These are phyloP conservation scores for Microstegium vimineum DNA, from an alignment of 176 grass and related monocot species.

Conservation along the genomic window DNA sequence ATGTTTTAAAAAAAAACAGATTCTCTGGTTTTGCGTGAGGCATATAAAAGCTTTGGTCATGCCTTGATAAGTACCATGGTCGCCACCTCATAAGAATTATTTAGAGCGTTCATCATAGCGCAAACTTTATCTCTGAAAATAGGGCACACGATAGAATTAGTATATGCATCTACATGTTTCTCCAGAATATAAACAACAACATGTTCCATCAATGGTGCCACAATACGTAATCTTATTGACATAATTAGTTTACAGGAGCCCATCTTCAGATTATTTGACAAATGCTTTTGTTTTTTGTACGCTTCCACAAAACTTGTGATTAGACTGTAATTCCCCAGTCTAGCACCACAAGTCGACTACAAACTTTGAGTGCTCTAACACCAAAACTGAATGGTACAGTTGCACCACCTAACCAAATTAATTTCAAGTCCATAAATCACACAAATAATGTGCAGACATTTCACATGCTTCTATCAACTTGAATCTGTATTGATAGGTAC, in stretches of 20 bases:
- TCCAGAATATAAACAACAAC: neutral
- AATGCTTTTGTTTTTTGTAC: neutral
- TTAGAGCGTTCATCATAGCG: too few species aligned
- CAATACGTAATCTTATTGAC: neutral
- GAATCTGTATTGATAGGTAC: too few species aligned
- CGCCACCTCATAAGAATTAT: too few species aligned
- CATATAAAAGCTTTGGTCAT: too few species aligned
- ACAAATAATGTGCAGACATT: neutral
- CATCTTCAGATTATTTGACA: neutral
- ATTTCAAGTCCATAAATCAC: neutral
- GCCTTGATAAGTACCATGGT: too few species aligned
- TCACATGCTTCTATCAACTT: constrained; percentile 34
- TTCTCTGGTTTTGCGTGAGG: too few species aligned
- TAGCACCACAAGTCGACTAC: neutral
- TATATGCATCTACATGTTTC: neutral
- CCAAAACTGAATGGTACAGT: neutral
- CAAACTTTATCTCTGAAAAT: too few species aligned
- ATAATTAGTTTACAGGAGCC: neutral
- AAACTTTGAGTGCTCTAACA: neutral
- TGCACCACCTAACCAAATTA: neutral
- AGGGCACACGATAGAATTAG: too few species aligned
- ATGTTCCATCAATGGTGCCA: neutral
- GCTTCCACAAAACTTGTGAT: neutral
- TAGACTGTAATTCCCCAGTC: neutral
- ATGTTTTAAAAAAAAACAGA: neutral